These are phyloP conservation scores for Apiospora malaysiana DNA, from an alignment of 2,329 filamentous ascomycete genomes.

Conservation along the genomic window DNA sequence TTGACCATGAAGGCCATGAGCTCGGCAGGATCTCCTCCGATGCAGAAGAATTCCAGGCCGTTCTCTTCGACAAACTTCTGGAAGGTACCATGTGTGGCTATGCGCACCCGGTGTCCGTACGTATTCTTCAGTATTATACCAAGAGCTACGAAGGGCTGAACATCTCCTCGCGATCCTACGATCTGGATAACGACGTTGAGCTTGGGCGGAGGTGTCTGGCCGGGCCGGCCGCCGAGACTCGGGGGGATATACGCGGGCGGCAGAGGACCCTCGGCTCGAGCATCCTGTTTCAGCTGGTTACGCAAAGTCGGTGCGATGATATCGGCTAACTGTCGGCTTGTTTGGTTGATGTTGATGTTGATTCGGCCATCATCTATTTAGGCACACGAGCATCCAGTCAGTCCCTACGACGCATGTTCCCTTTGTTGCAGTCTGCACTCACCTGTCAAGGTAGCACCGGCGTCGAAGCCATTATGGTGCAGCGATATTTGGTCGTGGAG, in stretches of 20 bases:
- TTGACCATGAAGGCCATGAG: slow-evolving; percentile 73
- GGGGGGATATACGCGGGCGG: slow-evolving; percentile 75
- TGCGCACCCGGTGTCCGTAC: slow-evolving; percentile 59
- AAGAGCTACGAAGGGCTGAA: slow-evolving; percentile 65
- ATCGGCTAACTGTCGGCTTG: slow-evolving; percentile 67
- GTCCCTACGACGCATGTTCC: slow-evolving; percentile 13
- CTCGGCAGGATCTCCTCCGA: slow-evolving; percentile 61
- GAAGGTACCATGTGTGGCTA: slow-evolving; percentile 62
- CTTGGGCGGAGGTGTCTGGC: slow-evolving; percentile 42
- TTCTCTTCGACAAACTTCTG: slow-evolving; percentile 57
- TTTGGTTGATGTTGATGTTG: slow-evolving; percentile 80
- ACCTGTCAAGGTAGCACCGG: slow-evolving; percentile 65
- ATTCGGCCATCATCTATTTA: slow-evolving; percentile 74
- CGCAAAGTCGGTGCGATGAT: slow-evolving; percentile 70
- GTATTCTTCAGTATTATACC: slow-evolving; percentile 54
- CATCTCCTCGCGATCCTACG: slow-evolving; percentile 58
- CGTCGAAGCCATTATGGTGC: slow-evolving; percentile 67
- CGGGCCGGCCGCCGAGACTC: slow-evolving; percentile 70
- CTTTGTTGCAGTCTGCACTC: slow-evolving; percentile 26
- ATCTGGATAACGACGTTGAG: slow-evolving; percentile 62
- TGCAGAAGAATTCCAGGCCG: slow-evolving; percentile 62
- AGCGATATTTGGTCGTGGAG: slow-evolving; percentile 62
- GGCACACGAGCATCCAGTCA: slow-evolving; percentile 26
- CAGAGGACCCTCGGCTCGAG: slow-evolving; percentile 47
- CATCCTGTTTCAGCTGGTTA: slow-evolving; percentile 59